Evolutionary conservation across 192 early-diverging fungal species (phyloP), one percentile per base, ranked within the genome.

Genomic region (Podila horticola): DNA sequence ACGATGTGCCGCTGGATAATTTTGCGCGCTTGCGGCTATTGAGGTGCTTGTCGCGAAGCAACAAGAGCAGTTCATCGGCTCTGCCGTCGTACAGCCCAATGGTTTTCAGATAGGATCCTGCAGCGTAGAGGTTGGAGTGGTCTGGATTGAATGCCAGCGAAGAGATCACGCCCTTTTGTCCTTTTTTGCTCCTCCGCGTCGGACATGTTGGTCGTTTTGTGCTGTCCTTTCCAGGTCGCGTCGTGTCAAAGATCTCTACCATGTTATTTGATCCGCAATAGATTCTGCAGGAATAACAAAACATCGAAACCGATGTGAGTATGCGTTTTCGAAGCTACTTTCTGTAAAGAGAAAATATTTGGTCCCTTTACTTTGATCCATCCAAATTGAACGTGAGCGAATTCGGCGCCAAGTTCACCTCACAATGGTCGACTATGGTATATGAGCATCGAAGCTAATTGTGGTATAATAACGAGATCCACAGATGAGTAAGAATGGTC

Each of bases 111-210:
- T 91, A 95, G 4, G 94, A 90, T n/a, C 91, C 94, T 31, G 90
- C 90, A 10, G 93, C 95, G 59, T 88, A 90, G 48, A 95, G 67
- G 20, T 89, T 89, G 13, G 86, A 87, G 34, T 82, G 74, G 49
- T 92, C 90, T 0, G 92, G 91, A 55, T 87, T 92, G 69, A 94
- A 93, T 24, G 89, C 87, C 1, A 96, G 55, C 22, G 88, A 89
- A 11, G 95, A 93, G 41, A 96, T 90, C 1, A 95, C 84, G 2
- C 91, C 95, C 61, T 93, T 94, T 71, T 94, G 90, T 1, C 94
- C 94, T 24, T 92, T 86, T 69, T 79, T 87, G 62, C 91, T 92
- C 61, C 90, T 90, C 12, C 92, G 83, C 9, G 84, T 90, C 1
- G 90, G 90, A 2, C 89, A 83, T 15, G 90, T 93, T 1, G 86